These are phyloP conservation scores for Aspergillus tubingensis DNA, from an alignment of 2,329 filamentous ascomycete genomes.

Conservation along the genomic window DNA sequence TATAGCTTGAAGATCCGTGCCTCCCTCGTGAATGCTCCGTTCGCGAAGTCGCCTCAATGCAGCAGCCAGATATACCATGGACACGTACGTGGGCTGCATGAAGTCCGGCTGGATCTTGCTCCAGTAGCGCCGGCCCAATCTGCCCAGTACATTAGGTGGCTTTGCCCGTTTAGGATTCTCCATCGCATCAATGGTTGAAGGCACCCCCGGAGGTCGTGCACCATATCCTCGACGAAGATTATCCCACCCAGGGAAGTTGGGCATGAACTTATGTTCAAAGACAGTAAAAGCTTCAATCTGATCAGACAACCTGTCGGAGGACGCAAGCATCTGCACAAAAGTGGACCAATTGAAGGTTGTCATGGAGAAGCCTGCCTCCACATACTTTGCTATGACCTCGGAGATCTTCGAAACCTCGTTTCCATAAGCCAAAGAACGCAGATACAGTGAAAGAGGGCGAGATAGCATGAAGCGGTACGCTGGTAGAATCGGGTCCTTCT, in stretches of 20 bases:
- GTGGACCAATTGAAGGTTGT: conserved; percentile 80
- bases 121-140: conserved; percentile 36
- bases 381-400: conserved; percentile 57
- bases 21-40: conserved; percentile 37
- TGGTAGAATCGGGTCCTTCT: conserved; percentile 31
- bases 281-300: conserved; percentile 63
- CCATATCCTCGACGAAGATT: conserved; percentile 37
- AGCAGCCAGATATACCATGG: conserved; percentile 47
- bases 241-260: conserved; percentile 74
- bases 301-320: conserved; percentile 59
- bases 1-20: conserved; percentile 31
- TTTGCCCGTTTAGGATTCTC: conserved; percentile 29
- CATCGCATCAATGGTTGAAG: conserved; percentile 34
- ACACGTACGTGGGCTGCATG: conserved; percentile 47
- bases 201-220: conserved; percentile 31
- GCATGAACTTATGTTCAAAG: conserved; percentile 78
- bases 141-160: conserved; percentile 33
- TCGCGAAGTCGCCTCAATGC: conserved; percentile 40
- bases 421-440: conserved; percentile 55
- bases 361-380: conserved; percentile 68
- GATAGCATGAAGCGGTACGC: conserved; percentile 53
- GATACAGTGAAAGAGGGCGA: conserved; percentile 53
- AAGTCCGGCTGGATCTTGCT: conserved; percentile 41
- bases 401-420: conserved; percentile 57
- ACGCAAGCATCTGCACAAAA: conserved; percentile 68